These are phyloP conservation scores for Trichoderma citrinoviride DNA, from an alignment of 2,329 filamentous ascomycete genomes.

Conservation along the genomic window DNA sequence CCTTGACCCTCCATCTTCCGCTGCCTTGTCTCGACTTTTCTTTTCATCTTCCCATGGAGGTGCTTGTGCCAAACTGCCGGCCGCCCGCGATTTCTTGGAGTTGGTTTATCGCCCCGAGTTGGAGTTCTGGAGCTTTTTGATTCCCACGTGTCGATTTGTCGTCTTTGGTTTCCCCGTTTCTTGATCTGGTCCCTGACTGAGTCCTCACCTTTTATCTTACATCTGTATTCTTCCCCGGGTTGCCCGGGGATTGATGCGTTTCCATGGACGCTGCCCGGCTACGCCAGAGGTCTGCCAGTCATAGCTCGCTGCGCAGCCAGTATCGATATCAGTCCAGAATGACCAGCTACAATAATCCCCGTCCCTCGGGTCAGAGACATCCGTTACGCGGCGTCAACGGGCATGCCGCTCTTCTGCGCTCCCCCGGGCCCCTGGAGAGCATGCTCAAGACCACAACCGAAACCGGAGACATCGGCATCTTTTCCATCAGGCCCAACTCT, in stretches of 20 bases:
- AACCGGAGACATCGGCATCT: slow-evolving; percentile 62
- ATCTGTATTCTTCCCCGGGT: slow-evolving; percentile 15
- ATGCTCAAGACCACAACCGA: slow-evolving; percentile 67
- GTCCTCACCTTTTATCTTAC: slow-evolving; percentile 1
- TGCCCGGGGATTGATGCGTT: slow-evolving; percentile 4
- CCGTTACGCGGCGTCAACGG: slow-evolving; percentile 46
- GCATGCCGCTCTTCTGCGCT: slow-evolving; percentile 43
- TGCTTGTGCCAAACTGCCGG: slow-evolving; percentile 23
- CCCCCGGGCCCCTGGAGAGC: slow-evolving; percentile 56
- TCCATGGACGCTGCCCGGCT: slow-evolving; percentile 33
- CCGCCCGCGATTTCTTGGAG: slow-evolving; percentile 24
- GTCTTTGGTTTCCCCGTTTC: slow-evolving; percentile 24
- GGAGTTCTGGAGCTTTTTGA: slow-evolving; percentile 19
- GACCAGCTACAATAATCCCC: slow-evolving; percentile 23
- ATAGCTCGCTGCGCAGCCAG: slow-evolving; percentile 39
- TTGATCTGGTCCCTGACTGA: slow-evolving; percentile 27
- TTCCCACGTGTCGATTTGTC: background rate
- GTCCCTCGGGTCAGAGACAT: slow-evolving; percentile 33
- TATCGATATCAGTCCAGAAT: slow-evolving; percentile 32
- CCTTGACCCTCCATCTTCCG: no score
- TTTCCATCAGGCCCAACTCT: slow-evolving; percentile 46
- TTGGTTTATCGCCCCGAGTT: slow-evolving; percentile 26
- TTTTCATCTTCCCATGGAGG: slow-evolving; percentile 23
- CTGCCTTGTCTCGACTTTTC: background rate
- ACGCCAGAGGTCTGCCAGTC: slow-evolving; percentile 40